Evolutionary conservation across 192 early-diverging fungal genomes (phyloP).

Genomic region (Dimargaris verticillata): DNA sequence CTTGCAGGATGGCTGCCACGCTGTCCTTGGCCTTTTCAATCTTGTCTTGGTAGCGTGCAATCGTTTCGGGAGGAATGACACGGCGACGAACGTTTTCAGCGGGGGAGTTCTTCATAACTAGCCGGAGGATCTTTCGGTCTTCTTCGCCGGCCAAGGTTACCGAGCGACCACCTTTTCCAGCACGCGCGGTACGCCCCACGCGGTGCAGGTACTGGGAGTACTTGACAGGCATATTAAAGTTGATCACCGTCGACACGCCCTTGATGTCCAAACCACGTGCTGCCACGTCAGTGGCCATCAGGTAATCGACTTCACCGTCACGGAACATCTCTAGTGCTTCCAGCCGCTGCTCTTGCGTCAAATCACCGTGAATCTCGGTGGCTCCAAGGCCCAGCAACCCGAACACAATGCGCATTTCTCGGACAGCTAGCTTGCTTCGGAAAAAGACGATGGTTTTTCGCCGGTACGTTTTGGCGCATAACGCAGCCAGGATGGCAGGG

Average conservation of each 20-base stretch:
- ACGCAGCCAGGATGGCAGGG: slow-evolving; percentile 65
- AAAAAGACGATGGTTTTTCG: slow-evolving; percentile 81
- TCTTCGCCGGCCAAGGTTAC: slow-evolving; percentile 81
- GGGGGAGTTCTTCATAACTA: slow-evolving; percentile 71
- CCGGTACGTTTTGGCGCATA: slow-evolving; percentile 72
- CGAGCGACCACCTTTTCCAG: slow-evolving; percentile 64
- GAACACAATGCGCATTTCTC: slow-evolving; percentile 97
- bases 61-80: slow-evolving; percentile 60
- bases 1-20: slow-evolving; percentile 44
- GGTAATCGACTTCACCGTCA: slow-evolving; percentile 64
- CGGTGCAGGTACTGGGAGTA: slow-evolving; percentile 89
- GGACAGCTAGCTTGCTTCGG: slow-evolving; percentile 81
- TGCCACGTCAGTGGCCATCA: slow-evolving; percentile 93
- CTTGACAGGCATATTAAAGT: slow-evolving; percentile 92
- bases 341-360: slow-evolving; percentile 80
- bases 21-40: slow-evolving; percentile 49
- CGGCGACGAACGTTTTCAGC: slow-evolving; percentile 74
- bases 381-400: slow-evolving; percentile 72
- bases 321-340: slow-evolving; percentile 83
- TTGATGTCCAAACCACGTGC: slow-evolving; percentile 93
- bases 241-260: slow-evolving; percentile 93
- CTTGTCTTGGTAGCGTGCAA: slow-evolving; percentile 56
- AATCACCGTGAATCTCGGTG: slow-evolving; percentile 87
- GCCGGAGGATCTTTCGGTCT: slow-evolving; percentile 85
- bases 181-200: slow-evolving; percentile 92